Evolutionary conservation across 192 early-diverging fungal genomes (phyloP), one percentile per base, ranked within the genome.

Genomic region (Pilobolus umbonatus): DNA sequence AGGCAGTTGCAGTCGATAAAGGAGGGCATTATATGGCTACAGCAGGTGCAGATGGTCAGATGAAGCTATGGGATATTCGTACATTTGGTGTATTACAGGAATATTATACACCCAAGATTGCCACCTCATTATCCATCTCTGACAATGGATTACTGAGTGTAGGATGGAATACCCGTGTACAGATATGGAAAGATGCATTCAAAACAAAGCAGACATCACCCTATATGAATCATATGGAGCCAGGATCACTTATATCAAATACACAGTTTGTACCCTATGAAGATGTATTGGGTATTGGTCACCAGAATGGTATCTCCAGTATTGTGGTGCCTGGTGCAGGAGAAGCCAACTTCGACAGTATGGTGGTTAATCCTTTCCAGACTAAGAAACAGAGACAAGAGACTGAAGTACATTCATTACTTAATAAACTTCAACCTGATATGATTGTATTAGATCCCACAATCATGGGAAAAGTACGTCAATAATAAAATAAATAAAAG

Each of bases 331-430:
- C 96, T 0, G 92, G 84, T 83, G 75, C 93, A n/a, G 96, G 96
- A 51, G 96, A 98, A 67, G 89, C 96, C 65, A 98, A 98, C 87
- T 93, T 90, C 77, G 96, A 98, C 74, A 86, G 88, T 3, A 64
- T 92, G 30, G 91, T 89, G 63, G 87, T 88, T 28, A 98, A 98
- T 74, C 93, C 92, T 15, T 96, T 79, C 84, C 85, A 95, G 72
- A 96, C 91, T 7, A 80, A 75, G 56, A 88, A 84, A 65, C 94
- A 96, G 71, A 76, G 93, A 51, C 88, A 88, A 62, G 91, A 95
- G 61, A 59, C 79, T 38, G 96, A 96, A 77, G 93, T 98, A 19
- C 87, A 88, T 57, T 61, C 65, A 68, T 73, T 98, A 28, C 60
- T 98, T 68, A 92, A 96, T 62, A 98, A 98, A 67, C 57, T 98